Base-by-base conservation (phyloP, 192 early-diverging fungal species). In the Rhizophagus prolifer region DNA sequence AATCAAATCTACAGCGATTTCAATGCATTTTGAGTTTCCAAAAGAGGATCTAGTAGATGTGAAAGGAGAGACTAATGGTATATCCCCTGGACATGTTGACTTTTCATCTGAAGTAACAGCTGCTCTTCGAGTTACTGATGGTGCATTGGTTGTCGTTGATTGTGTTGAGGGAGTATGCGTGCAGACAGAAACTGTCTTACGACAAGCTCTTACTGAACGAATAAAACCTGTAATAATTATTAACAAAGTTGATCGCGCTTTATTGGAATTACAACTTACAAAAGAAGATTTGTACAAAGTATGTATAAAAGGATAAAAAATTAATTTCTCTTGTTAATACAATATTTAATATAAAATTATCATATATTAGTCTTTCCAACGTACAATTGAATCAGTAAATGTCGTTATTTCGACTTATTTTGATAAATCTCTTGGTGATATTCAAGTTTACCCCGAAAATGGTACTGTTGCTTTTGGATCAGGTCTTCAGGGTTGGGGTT, bases 1-100 rank as follows among this genome's bases (percentile, higher is more conserved):
- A 86, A 99, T 99, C 92, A 98, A 98, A 93, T 97, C 97, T 65
- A 99, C 96, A 70, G 96, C 97, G 79, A 99, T 99, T 85, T 96
- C 95, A 72, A 93, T 99, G 93, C 96, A 91, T 93, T 98, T 99
- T 84, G 92, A 95, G 87, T 92, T 97, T 88, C 68, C 83, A 70
- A 84, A 83, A 26, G 94, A 95, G 70, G 95, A 96, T 84, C 83
- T 99, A 61, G 70, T 68, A 41, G 95, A 96, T 79, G 87, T 98
- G 81, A 92, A 94, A 84, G 91, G 94, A 83, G 94, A 94, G 89
- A 89, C 92, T 30, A 88, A 91, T 59, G 95, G 94, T 87, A 85
- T 79, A 87, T 97, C 97, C 50, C 97, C 97, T 68, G 97, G 97
- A 70, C 97, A 99, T 93, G 97, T 98, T 81, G 96, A 98, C 85